These are phyloP conservation scores for Aegilops tauschii DNA, from an alignment of 176 grass and related monocot species.

Conservation along the genomic window DNA sequence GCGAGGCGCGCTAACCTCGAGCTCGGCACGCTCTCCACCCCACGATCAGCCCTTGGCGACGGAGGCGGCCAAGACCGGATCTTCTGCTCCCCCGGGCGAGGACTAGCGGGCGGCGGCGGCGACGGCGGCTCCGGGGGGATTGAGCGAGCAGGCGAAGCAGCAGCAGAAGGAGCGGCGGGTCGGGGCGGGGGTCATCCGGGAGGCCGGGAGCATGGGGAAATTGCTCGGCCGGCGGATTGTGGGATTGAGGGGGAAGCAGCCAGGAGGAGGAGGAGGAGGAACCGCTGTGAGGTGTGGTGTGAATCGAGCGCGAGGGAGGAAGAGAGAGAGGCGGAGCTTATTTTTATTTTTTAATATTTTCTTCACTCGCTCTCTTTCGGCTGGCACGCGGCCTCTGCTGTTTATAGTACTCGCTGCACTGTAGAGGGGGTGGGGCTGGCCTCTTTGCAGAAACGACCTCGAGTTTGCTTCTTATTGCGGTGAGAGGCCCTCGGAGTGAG, in stretches of 20 bases:
- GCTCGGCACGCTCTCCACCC: not conserved
- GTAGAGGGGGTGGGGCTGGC: not conserved
- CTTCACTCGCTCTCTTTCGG: not conserved
- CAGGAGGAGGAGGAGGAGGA: not conserved
- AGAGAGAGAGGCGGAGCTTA: not conserved
- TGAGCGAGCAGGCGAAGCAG: not conserved
- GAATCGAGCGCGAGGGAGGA: constrained; percentile 13
- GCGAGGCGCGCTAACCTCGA: not conserved
- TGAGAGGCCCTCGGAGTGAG: not conserved
- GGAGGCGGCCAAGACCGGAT: not conserved
- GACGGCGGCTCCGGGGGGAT: not conserved
- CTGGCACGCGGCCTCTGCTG: constrained; percentile 9
- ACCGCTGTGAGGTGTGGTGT: not conserved
- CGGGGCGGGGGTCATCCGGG: not conserved
- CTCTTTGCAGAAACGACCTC: not conserved
- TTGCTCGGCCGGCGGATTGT: not conserved
- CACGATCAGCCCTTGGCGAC: not conserved
- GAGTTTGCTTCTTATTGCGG: not conserved
- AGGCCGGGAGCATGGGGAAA: not conserved
- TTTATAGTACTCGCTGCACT: not conserved
- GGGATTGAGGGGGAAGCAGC: constrained; percentile 5
- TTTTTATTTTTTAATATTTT: not conserved
- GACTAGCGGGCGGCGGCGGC: not conserved
- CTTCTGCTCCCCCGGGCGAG: no score
- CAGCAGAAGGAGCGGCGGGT: not conserved